Base-by-base conservation (phyloP, 2,329 filamentous ascomycete genomes). In the Harringtonia lauricola region DNA sequence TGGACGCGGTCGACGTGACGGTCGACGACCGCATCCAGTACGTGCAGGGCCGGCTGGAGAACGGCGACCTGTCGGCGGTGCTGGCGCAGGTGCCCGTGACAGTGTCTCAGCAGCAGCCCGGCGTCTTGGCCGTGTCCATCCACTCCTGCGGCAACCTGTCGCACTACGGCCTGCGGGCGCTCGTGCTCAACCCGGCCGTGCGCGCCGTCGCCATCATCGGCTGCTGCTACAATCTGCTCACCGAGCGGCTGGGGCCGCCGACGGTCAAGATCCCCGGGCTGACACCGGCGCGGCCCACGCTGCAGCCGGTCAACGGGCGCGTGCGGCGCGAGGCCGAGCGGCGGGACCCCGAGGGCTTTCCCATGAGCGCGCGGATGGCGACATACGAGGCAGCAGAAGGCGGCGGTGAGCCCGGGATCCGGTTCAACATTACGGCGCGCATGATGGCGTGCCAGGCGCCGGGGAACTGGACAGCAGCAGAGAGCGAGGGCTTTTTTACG, bases 391-490 rank as follows among this genome's bases (percentile, higher is more conserved):
- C 8, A 17, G 8, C 31, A 7, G 17, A 42, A 19, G 24, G n/a
- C 30, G 19, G 15, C 12, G 26, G n/a, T 22, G 42, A 47, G 8
- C 35, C 70, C 9, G 87, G 88, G 3, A 71, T 96, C 38, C 76
- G 86, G 21, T 71, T 96, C 45, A 96, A 98, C 62, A 95, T 96
- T 57, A 98, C 92, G 4, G 88, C 92, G 1, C 79, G 92, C 36
- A 95, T 95, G 83, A 95, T 96, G 90, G 90, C 90, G 3, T 89
- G 94, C 40, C 92, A 98, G 65, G 92, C 92, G 8, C 89, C 92
- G 2, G 72, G 81, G 47, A 98, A 98, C 65, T 98, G 92, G 92
- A 84, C 83, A 2, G 68, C 71, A 21, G 67, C 72, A 24, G 89
- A 95, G 48, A 94, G 86, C 58, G 83, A 88, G 41, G 72, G 70